Base-by-base conservation (phyloP, 2,329 filamentous ascomycete genomes). In the Ophiocordyceps unilateralis region DNA sequence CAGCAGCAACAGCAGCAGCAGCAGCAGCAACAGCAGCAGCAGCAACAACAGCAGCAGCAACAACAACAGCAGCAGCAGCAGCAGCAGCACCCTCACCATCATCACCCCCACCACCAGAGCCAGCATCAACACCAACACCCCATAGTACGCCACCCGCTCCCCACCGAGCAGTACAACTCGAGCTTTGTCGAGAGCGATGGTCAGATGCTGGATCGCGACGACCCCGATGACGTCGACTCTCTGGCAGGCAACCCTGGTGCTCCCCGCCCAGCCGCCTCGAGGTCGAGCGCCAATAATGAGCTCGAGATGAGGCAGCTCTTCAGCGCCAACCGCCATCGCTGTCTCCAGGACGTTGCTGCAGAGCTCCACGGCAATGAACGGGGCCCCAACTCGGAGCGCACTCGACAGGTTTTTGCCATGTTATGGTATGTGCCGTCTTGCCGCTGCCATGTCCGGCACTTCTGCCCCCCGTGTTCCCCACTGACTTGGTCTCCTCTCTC, bases 361-460 rank as follows among this genome's bases (percentile, higher is more conserved):
- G 81, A 88, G 58, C 71, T 88, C 22, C 81, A 86, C 50, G 79
- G 80, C 39, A 86, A 85, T 51, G 83, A 89, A 56, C 72, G 82
- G 43, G 84, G 83, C 0, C 81, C 83, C 12, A 83, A 85, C 57
- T 84, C 83, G 1, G 84, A 93, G 61, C 76, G 86, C 52, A 82
- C 82, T 21, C 82, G 86, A 47, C 85, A 91, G 57, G 74, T 91
- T 9, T 91, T 91, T 63, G 84, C 84, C 20, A 89, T 93, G 83
- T 69, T 89, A 41, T 93, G 84, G 84, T 88, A 70, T 53, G 76
- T 61, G 41, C 10, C n/a, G 39, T 45, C 6, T 12, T 26, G 36
- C 36, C 19, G 17, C 22, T 9, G 20, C 21, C 20, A 11, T 20
- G 21, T 21, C 32, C 4, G 10, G 15, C 21, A n/a, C 23, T 19